Evolutionary conservation across 2,329 filamentous ascomycete species (phyloP), one percentile per base, ranked within the genome.

Genomic region (Ilyonectria robusta): DNA sequence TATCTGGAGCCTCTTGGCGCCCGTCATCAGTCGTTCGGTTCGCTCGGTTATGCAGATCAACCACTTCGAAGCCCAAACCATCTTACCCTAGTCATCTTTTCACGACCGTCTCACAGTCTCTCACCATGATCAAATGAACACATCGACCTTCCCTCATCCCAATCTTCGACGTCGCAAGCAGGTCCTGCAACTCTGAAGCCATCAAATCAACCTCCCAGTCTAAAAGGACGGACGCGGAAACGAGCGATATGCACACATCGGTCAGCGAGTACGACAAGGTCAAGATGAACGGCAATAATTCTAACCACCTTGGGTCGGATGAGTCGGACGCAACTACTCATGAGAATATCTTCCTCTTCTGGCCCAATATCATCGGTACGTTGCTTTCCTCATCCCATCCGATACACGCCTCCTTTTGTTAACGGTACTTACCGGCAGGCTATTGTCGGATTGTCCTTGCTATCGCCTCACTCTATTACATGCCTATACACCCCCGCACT

Each of bases 401-500:
- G 11, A 33, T 33, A 9, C 57, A 9, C 57, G 10, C 58, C 46
- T 50, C 61, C 54, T 40, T 33, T 56, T 33, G 40, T 66, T 71
- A 62, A 75, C 72, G 23, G 69, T 56, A 53, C 47, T 61, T 59
- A 31, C 60, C 42, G 4, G 31, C 71, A 94, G 93, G 93, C 73
- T 95, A 95, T 81, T 87, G 84, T 65, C 91, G 93, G 76, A 92
- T 96, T 77, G 84, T 95, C 71, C 88, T 95, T 72, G 94, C 95
- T 75, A 85, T 98, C 76, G 94, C 93, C 54, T 98, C 96, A 29
- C 91, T 99, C 72, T 97, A 98, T 85, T 99, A 98, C 86, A 99
- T 99, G 96, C 95, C 96, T 58, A 89, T 98, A 60, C 96, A 99
- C 81, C 95, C 95, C 19, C 92, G 95, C 76, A 97, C 95, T 40